phyloP scores from a whole-genome alignment of 768 basidiomycete genomes.

The Sarcodon sp. region DNA sequence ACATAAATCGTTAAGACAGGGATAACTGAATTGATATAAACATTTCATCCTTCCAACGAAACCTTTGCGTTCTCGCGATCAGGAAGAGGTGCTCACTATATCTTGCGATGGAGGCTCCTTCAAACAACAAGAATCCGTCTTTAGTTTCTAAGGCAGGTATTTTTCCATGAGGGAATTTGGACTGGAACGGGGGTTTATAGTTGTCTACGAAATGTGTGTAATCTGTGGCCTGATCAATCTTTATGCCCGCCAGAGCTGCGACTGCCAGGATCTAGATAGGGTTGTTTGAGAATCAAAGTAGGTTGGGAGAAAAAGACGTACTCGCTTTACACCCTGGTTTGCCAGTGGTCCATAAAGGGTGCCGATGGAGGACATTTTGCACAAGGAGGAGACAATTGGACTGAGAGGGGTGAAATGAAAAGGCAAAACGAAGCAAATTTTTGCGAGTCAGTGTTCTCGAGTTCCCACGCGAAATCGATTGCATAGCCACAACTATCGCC shows the following conservation, averaged over 20 bases:
- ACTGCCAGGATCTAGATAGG: constrained; percentile 32
- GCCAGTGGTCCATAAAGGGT: constrained; percentile 41
- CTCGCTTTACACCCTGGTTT: constrained; percentile 36
- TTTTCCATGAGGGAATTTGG: constrained; percentile 74
- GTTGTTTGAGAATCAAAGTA: too few species aligned
- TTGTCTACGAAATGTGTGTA: constrained; percentile 58
- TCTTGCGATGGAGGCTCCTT: constrained; percentile 69
- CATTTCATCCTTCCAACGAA: constrained; percentile 12
- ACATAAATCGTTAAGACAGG: constrained; percentile 7
- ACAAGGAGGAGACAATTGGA: constrained; percentile 6
- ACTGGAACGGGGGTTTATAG: constrained; percentile 53
- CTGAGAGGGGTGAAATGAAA: too few species aligned
- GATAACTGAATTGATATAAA: constrained; percentile 8
- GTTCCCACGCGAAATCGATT: too few species aligned
- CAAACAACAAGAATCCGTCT: constrained; percentile 72
- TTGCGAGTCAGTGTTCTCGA: too few species aligned
- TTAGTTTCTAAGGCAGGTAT: constrained; percentile 71
- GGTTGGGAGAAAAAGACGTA: constrained; percentile 10
- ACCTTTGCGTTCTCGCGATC: constrained; percentile 5
- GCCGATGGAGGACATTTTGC: constrained; percentile 44
- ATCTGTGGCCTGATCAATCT: constrained; percentile 34
- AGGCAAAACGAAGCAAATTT: too few species aligned
- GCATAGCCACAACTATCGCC: too few species aligned
- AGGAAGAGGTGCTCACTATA: constrained; percentile 56
- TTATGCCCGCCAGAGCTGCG: constrained; percentile 47